Evolutionary conservation across 306 rosid genomes (phyloP).

Genomic region (Cotoneaster glaucophyllus): DNA sequence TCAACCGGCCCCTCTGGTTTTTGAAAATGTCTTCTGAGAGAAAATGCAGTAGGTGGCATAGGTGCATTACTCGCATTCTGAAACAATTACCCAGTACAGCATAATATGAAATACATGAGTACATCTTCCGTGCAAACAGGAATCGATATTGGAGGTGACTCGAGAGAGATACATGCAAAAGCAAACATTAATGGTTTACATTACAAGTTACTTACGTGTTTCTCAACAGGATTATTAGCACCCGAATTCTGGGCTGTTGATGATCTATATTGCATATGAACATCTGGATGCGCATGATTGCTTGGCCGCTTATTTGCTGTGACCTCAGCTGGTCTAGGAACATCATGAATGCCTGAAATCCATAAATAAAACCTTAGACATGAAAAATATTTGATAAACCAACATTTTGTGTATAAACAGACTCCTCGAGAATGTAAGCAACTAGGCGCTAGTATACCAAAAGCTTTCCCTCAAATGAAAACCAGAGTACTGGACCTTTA

Average conservation of each 20-base stretch:
- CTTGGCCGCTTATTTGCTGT: not conserved
- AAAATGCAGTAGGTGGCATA: constrained; percentile 10
- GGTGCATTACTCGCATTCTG: constrained; percentile 37
- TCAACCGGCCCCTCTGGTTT: not conserved
- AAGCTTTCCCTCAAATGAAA: not conserved
- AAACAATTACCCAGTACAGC: constrained; percentile 12
- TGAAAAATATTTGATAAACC: not conserved
- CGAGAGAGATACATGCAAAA: not conserved
- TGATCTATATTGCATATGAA: constrained; percentile 32
- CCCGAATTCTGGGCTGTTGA: constrained; percentile 29
- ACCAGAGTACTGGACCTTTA: not conserved
- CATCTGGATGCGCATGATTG: constrained; percentile 6
- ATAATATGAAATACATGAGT: not conserved
- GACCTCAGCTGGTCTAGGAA: not conserved
- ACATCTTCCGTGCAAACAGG: not conserved
- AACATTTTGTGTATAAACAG: not conserved
- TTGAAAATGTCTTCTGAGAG: not conserved
- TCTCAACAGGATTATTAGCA: constrained; percentile 23
- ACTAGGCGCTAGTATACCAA: not conserved
- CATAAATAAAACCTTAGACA: not conserved
- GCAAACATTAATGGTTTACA: not conserved
- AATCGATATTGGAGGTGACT: not conserved
- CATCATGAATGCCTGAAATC: constrained; percentile 1
- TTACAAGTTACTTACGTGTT: constrained; percentile 38
- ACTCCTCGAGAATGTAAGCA: not conserved